A percentile compares a stretch with the other conserved stretches of the same genome.
Conservation (phyloP, 2,329 filamentous ascomycete species). For the Penicillium brevicompactum region DNA sequence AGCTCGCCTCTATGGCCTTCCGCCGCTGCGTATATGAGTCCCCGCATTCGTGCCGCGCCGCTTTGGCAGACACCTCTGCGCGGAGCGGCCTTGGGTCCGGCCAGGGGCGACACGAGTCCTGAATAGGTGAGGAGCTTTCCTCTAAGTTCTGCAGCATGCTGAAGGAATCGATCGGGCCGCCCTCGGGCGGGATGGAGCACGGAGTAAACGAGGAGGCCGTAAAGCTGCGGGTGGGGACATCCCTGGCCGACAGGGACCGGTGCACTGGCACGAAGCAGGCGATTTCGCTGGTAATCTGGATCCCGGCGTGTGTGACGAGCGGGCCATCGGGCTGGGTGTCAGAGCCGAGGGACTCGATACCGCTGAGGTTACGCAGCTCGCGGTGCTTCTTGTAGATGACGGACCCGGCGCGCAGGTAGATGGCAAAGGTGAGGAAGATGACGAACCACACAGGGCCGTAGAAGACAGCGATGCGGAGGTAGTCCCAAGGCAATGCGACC, state of each 20-base stretch:
- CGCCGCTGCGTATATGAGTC: slow-evolving; percentile 12
- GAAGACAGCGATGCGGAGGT: slow-evolving; percentile 72
- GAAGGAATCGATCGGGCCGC: too few species aligned
- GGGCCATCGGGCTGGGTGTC: slow-evolving; percentile 31
- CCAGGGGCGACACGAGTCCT: background rate
- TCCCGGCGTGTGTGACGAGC: slow-evolving; percentile 62
- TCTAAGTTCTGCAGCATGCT: too few species aligned
- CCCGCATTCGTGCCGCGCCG: too few species aligned
- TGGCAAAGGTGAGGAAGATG: slow-evolving; percentile 41
- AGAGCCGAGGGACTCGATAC: slow-evolving; percentile 44
- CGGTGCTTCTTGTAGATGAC: slow-evolving; percentile 58
- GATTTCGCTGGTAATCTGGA: slow-evolving; percentile 62
- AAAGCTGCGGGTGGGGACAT: background rate
- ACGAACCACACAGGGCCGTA: slow-evolving; percentile 57
- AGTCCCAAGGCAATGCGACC: slow-evolving; percentile 67
- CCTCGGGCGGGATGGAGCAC: too few species aligned
- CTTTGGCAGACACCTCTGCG: too few species aligned
- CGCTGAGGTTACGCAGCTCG: slow-evolving; percentile 60
- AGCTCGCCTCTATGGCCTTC: slow-evolving; percentile 32
- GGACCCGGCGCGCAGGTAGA: slow-evolving; percentile 43
- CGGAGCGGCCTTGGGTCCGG: too few species aligned
- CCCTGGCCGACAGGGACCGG: slow-evolving; percentile 4
- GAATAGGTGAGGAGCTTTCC: slow-evolving; percentile 1
- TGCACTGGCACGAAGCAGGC: slow-evolving; percentile 18
- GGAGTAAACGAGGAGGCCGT: too few species aligned